phyloP scores from a whole-genome alignment of 371 early-diverging fungal species.

The Modicella reniformis region DNA sequence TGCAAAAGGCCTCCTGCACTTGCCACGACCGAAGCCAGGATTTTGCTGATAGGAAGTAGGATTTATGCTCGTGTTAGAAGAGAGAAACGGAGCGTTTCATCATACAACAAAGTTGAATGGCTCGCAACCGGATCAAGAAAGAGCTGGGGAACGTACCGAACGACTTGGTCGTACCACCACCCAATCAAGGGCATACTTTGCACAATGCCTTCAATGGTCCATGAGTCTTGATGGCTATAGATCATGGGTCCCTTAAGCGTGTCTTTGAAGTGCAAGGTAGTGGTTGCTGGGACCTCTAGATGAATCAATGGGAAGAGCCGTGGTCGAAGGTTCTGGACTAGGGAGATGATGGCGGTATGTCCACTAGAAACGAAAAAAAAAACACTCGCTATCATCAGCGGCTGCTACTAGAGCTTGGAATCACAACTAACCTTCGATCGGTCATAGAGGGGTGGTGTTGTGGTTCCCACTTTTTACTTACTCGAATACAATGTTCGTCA shows the following conservation, averaged over 20 bases:
- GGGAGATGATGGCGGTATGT: conserved; percentile 65
- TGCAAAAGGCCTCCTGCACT: conserved; percentile 69
- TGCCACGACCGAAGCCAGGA: conserved; percentile 64
- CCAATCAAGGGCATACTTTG: conserved; percentile 71
- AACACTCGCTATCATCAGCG: not conserved
- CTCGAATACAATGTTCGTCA: conserved; percentile 68
- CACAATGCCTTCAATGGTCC: conserved; percentile 72
- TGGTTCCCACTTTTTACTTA: conserved; percentile 32
- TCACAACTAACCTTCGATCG: not conserved
- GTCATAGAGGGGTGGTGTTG: no score
- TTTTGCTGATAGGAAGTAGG: conserved; percentile 19
- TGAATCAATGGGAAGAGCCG: conserved; percentile 60
- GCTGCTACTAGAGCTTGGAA: not conserved
- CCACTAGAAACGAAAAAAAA: conserved; percentile 41
- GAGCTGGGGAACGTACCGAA: conserved; percentile 54
- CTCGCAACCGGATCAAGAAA: no score
- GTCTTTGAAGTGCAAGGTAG: conserved; percentile 64
- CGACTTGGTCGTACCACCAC: conserved; percentile 74
- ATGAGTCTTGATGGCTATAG: conserved; percentile 69
- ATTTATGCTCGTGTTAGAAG: not conserved
- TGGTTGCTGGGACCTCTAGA: conserved; percentile 64
- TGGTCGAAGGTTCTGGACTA: conserved; percentile 64
- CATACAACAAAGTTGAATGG: no score
- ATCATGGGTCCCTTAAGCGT: conserved; percentile 64
- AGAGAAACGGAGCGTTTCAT: not conserved